Conservation (phyloP, 257 asterid species). For the Solanum tarijense region DNA sequence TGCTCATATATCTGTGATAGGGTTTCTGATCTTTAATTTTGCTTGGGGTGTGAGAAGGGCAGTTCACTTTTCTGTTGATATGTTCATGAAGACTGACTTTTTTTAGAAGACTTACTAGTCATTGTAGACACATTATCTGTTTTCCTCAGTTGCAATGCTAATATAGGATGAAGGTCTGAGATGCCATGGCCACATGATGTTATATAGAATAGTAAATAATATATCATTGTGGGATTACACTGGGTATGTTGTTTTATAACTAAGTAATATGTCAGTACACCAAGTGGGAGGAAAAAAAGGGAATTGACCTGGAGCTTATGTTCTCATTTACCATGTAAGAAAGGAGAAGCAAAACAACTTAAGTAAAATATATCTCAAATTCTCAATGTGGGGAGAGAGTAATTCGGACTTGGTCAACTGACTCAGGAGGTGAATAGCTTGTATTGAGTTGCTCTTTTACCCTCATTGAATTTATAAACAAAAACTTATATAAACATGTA, state of each 20-base stretch:
- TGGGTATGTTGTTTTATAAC: not conserved
- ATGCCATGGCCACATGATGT: not conserved
- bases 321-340: not conserved
- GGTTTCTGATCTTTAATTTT: not conserved
- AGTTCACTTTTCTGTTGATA: not conserved
- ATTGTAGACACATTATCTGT: not conserved
- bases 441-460: not conserved
- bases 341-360: not conserved
- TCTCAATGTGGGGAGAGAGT: not conserved
- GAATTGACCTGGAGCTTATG: not conserved
- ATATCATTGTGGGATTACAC: not conserved
- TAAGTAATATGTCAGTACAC: not conserved
- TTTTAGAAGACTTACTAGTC: not conserved
- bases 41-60: not conserved
- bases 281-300: not conserved
- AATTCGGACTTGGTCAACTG: not conserved
- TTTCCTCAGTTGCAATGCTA: not conserved
- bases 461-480: not conserved
- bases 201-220: not conserved
- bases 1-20: not conserved
- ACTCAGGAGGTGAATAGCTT: not conserved
- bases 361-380: not conserved
- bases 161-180: not conserved
- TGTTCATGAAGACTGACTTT: not conserved
- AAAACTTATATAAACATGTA: not conserved